Base-by-base conservation (phyloP, 495 filamentous ascomycete species). In the Schizothecium vesticola region DNA sequence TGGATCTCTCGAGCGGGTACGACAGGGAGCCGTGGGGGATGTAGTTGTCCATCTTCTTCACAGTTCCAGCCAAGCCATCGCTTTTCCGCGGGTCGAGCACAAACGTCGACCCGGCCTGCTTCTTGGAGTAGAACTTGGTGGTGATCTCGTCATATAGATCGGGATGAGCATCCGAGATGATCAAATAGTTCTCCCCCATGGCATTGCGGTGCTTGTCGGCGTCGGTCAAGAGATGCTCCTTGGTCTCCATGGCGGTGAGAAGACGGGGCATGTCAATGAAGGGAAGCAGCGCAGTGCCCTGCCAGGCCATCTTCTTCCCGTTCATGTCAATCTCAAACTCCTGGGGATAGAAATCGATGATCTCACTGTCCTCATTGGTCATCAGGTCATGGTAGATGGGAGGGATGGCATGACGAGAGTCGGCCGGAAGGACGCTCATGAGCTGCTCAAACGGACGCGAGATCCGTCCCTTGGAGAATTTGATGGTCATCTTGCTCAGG, bases 251-350 rank as follows among this genome's bases (percentile, higher is more conserved):
- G 7, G 96, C 95, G 24, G 85, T 83, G 23, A 98, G 83, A 22
- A 99, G 80, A 33, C 94, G 87, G 63, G 89, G 89, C 80, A 95
- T 95, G 76, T 99, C 93, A 71, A 99, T 98, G 78, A 97, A 99
- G 0, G 95, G 95, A 22, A 99, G 86, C 29, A 98, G 81, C 24
- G 91, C 92, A 56, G 98, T 92, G 70, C 95, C 95, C 74, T 99
- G 94, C 95, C 95, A 99, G 2, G 92, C 91, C 78, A 96, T 96
- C 75, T 98, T 99, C 83, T 98, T 98, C 67, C 95, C 95, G 67
- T 99, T 98, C 64, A 98, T 79, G 75, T 99, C 95, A 65, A 97
- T 84, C 3, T 89, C 86, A 75, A 99, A 99, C 56, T 96, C 92
- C 72, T 92, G 91, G 0, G 96, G 96, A 72, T 99, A 99, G 79